These are phyloP conservation scores for Dichotomopilus funicola DNA, from an alignment of 2,329 filamentous ascomycete genomes.

Conservation along the genomic window DNA sequence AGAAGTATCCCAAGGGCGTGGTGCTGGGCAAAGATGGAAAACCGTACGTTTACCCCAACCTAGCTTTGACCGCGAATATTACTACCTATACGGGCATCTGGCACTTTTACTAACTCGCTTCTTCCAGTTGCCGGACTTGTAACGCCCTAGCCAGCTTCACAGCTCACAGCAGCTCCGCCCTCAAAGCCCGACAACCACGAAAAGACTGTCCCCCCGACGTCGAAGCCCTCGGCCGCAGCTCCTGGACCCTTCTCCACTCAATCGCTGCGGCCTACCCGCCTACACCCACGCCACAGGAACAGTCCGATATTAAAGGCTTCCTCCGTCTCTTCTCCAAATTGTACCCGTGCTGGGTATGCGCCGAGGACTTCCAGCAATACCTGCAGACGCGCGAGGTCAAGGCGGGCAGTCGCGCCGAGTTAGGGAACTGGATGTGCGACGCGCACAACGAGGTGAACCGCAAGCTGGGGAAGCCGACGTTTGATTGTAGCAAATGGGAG, in stretches of 20 bases:
- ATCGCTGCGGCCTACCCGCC: conserved; percentile 83
- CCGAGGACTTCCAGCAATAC: conserved; percentile 82
- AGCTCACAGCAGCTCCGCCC: conserved; percentile 42
- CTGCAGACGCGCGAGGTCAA: conserved; percentile 64
- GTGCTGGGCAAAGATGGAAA: conserved; percentile 76
- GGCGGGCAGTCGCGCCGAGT: conserved; percentile 56
- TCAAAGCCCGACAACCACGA: conserved; percentile 34
- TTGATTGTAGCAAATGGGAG: conserved; percentile 87
- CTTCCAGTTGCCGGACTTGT: conserved; percentile 62
- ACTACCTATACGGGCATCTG: too few species aligned
- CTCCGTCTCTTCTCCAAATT: conserved; percentile 73
- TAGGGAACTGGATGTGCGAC: conserved; percentile 76
- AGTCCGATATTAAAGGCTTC: conserved; percentile 71
- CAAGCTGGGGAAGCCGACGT: conserved; percentile 83
- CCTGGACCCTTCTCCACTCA: conserved; percentile 90
- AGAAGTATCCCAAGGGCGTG: conserved; percentile 62
- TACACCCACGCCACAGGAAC: conserved; percentile 59
- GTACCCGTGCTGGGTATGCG: conserved; percentile 95
- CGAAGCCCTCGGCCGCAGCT: conserved; percentile 74
- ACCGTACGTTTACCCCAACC: conserved; percentile 53
- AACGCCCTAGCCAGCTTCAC: conserved; percentile 60
- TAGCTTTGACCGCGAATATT: background rate
- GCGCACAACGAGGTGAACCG: conserved; percentile 82
- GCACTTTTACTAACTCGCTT: background rate
- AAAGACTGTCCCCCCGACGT: conserved; percentile 84